These are phyloP conservation scores for Mycena olivaceomarginata DNA, from an alignment of 768 basidiomycete genomes.

Conservation along the genomic window DNA sequence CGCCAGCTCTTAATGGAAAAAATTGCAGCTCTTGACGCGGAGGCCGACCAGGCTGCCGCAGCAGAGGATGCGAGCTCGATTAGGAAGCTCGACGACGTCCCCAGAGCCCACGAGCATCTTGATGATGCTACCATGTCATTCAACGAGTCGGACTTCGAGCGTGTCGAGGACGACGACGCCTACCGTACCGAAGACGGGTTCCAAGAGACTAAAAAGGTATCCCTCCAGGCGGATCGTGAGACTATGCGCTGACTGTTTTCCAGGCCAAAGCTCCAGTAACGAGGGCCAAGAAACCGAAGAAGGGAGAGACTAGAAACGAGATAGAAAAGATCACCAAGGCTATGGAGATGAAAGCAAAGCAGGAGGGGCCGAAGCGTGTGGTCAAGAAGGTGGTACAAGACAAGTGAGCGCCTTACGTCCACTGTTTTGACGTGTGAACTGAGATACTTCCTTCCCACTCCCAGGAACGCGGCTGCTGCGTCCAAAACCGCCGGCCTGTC, in stretches of 20 bases:
- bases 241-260: background rate
- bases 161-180: background rate
- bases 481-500: background rate
- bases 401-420: background rate
- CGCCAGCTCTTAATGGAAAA: background rate
- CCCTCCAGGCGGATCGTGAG: background rate
- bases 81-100: too few species aligned
- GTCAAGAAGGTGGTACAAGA: background rate
- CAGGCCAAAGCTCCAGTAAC: background rate
- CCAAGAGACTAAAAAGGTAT: background rate
- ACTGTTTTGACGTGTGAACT: background rate
- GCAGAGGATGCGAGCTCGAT: too few species aligned
- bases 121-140: background rate
- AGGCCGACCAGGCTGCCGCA: background rate
- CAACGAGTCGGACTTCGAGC: background rate
- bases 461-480: background rate
- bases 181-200: background rate
- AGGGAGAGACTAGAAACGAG: background rate
- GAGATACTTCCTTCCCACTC: background rate
- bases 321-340: background rate
- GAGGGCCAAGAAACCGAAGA: background rate
- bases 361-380: background rate
- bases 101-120: background rate
- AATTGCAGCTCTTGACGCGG: background rate
- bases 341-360: background rate